These are phyloP conservation scores for Lodderomyces pseudojiufengensis DNA, from an alignment of 1,139 yeast genomes.

Conservation along the genomic window DNA sequence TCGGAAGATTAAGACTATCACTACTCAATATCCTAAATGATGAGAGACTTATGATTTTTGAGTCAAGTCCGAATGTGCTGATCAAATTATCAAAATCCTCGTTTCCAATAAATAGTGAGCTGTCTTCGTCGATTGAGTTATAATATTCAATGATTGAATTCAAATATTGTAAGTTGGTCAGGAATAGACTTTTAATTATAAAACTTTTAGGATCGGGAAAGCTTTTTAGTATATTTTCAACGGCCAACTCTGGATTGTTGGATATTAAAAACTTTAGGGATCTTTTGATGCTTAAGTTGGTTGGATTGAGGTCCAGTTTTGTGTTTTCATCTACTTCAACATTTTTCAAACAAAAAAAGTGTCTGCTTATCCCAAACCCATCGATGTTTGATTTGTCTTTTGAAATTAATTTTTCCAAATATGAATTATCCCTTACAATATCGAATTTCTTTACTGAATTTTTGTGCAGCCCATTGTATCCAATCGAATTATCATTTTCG, in stretches of 20 bases:
- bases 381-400: conserved; percentile 6
- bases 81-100: conserved; percentile 1
- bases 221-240: too few relatives aligned
- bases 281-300: not conserved
- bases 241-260: conserved; percentile 4
- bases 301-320: not conserved
- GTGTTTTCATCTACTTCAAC: conserved; percentile 1
- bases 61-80: conserved; percentile 1
- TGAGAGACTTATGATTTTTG: too few relatives aligned
- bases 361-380: conserved; percentile 12
- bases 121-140: not conserved
- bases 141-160: too few relatives aligned
- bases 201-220: too few relatives aligned
- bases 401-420: conserved; percentile 14
- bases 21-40: too few relatives aligned
- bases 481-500: conserved; percentile 24
- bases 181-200: not conserved
- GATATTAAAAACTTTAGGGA: conserved; percentile 6
- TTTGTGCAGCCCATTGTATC: conserved; percentile 13
- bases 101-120: not conserved
- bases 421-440: conserved; percentile 4
- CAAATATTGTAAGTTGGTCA: not conserved
- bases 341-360: conserved; percentile 15
- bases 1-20: conserved; percentile 2
- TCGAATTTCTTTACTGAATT: conserved; percentile 18